phyloP scores from a whole-genome alignment of 768 basidiomycete genomes.

The Boletus insuetus region DNA sequence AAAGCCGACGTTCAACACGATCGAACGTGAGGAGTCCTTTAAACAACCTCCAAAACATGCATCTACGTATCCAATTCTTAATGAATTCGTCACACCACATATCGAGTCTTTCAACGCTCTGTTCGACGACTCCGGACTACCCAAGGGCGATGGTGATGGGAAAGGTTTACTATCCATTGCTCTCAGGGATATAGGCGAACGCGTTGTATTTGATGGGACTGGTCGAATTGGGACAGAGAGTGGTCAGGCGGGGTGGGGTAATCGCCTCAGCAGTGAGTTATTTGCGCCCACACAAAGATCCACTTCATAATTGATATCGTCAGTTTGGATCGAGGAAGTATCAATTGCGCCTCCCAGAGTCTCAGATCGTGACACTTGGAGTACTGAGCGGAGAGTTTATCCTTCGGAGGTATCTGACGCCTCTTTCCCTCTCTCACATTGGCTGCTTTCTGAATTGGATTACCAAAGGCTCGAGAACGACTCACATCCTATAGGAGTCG shows the following conservation, averaged over 20 bases:
- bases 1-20: slow-evolving; percentile 72
- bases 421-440: background rate
- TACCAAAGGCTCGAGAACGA: slow-evolving; percentile 80
- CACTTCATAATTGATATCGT: slow-evolving; percentile 6
- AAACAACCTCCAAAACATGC: slow-evolving; percentile 67
- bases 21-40: slow-evolving; percentile 76
- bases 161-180: slow-evolving; percentile 76
- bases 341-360: slow-evolving; percentile 84
- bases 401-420: slow-evolving; percentile 72
- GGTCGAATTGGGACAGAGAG: slow-evolving; percentile 51
- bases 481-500: slow-evolving; percentile 88
- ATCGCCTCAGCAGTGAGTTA: slow-evolving; percentile 77
- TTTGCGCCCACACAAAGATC: slow-evolving; percentile 3
- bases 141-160: slow-evolving; percentile 70
- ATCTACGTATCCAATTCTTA: slow-evolving; percentile 74
- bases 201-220: slow-evolving; percentile 88
- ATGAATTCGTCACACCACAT: slow-evolving; percentile 92
- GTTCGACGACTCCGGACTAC: slow-evolving; percentile 88
- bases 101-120: slow-evolving; percentile 96
- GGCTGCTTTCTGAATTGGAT: slow-evolving; percentile 8
- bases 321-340: slow-evolving; percentile 91
- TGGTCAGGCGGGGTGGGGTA: slow-evolving; percentile 65
- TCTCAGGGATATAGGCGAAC: slow-evolving; percentile 81
- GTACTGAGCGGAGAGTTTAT: slow-evolving; percentile 75
- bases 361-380: slow-evolving; percentile 74